A percentile compares a stretch with the other conserved stretches of the same genome.
These are phyloP conservation scores for Fraxinus pennsylvanica DNA, from an alignment of 257 asterid genomes.

Conservation along the genomic window DNA sequence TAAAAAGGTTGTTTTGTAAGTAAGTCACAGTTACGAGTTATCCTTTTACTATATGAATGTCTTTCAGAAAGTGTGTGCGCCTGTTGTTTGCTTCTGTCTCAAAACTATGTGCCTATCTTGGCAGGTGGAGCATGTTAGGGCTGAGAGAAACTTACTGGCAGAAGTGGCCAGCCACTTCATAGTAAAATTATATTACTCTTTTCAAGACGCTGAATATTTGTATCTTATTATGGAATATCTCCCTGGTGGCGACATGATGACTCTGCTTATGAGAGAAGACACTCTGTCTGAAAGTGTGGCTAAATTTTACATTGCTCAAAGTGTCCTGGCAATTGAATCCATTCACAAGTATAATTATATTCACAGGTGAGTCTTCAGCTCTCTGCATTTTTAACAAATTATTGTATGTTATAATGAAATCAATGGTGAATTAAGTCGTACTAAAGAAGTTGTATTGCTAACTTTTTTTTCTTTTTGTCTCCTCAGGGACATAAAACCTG, in stretches of 20 bases:
- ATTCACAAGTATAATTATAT: constrained; percentile 93
- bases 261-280: constrained; percentile 92
- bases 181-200: constrained; percentile 86
- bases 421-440: constrained; percentile 14
- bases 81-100: constrained; percentile 9
- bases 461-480: constrained; percentile 14
- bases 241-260: constrained; percentile 99
- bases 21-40: background rate
- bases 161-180: constrained; percentile 97
- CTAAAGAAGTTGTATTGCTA: constrained; percentile 16
- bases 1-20: background rate
- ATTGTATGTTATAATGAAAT: constrained; percentile 7
- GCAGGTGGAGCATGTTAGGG: constrained; percentile 95
- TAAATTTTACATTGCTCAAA: constrained; percentile 90
- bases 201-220: constrained; percentile 89
- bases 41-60: background rate
- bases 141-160: constrained; percentile 90
- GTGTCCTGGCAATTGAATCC: constrained; percentile 88
- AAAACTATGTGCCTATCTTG: constrained; percentile 19
- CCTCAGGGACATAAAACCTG: constrained; percentile 92
- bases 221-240: constrained; percentile 96
- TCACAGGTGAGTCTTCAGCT: constrained; percentile 60
- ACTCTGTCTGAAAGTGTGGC: constrained; percentile 83
- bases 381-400: constrained; percentile 13
- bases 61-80: constrained; percentile 12